Evolutionary conservation across 805 yeast species (phyloP), one percentile per base, ranked within the genome.

Genomic region (Middelhovenomyces tepae): DNA sequence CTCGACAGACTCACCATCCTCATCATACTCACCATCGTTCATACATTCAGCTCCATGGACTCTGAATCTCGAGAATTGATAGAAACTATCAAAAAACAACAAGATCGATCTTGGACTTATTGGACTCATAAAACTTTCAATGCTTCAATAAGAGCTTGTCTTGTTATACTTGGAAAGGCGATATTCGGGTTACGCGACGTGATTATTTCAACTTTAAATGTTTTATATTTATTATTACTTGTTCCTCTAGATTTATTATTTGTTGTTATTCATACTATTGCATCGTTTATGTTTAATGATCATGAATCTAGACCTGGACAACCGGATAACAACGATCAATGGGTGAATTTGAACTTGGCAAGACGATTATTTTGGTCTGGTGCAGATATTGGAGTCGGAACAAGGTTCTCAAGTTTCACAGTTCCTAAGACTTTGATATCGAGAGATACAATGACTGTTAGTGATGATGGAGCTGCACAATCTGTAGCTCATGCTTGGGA

Each of bases 21-120:
- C 48, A 7, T 38, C 40, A 10, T 31, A 36, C 16, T 19, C 31
- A 7, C 14, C 31, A 15, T 23, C 34, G 21, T 9, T 4, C 10
- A 22, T 26, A 20, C 29, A 31, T 15, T 30, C 44, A 24, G 45
- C 52, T n/a, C 60, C 64, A n/a, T 21, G 28, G 46, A 42, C 29
- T 22, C 29, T 13, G 45, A 43, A 16, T 34, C 32, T 17, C 28
- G 30, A 9, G 39, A 39, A 21, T 37, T 42, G 11, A 28, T 44
- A 10, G 18, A 39, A 8, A 35, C 31, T 6, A 43, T 45, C 5
- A 43, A 43, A 22, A 22, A 31, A 20, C 34, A 37, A 17, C 36
- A 27, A 25, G 27, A 32, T n/a, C 16, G 23, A 13, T 35, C 44
- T 4, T 43, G 45, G 45, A 16, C n/a, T 8, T 17, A 21, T 7